Conservation (phyloP, 176 grass and related monocot species). For the Eremochloa ophiuroides region DNA sequence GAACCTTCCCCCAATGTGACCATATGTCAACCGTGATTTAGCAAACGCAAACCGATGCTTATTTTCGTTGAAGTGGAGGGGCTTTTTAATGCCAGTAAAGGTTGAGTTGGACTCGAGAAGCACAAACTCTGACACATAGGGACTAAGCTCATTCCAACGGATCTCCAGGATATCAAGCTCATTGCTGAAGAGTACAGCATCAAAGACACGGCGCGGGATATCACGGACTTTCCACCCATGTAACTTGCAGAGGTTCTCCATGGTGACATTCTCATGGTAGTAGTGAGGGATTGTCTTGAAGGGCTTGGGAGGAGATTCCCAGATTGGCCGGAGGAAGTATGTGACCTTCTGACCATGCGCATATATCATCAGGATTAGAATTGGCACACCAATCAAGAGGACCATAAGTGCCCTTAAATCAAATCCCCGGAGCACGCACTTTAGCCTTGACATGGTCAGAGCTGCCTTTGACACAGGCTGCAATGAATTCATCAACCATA, state of each 20-base stretch:
- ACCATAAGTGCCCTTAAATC: constrained; percentile 69
- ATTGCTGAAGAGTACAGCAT: constrained; percentile 97
- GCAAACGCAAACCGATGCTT: constrained; percentile 62
- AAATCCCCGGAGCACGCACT: constrained; percentile 80
- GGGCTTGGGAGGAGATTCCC: constrained; percentile 93
- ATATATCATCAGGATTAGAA: constrained; percentile 76
- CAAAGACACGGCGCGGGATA: constrained; percentile 83
- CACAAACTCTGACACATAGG: constrained; percentile 89
- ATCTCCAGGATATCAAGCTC: constrained; percentile 92
- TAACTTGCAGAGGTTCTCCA: constrained; percentile 75
- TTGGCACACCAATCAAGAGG: constrained; percentile 75
- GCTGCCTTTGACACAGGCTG: constrained; percentile 61
- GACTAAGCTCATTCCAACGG: constrained; percentile 96
- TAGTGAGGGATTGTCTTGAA: constrained; percentile 83
- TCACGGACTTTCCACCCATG: constrained; percentile 89
- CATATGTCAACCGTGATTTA: constrained; percentile 77
- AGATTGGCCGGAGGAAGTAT: constrained; percentile 97
- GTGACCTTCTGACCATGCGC: constrained; percentile 92
- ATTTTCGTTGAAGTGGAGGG: constrained; percentile 68
- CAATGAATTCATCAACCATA: constrained; percentile 21
- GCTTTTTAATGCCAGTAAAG: constrained; percentile 69
- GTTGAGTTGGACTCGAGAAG: constrained; percentile 97
- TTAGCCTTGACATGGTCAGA: constrained; percentile 76
- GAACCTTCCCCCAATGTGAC: constrained; percentile 73
- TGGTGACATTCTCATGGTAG: constrained; percentile 90